These are phyloP conservation scores for Fragosphaeria purpurea DNA, from an alignment of 2,329 filamentous ascomycete genomes.

Conservation along the genomic window DNA sequence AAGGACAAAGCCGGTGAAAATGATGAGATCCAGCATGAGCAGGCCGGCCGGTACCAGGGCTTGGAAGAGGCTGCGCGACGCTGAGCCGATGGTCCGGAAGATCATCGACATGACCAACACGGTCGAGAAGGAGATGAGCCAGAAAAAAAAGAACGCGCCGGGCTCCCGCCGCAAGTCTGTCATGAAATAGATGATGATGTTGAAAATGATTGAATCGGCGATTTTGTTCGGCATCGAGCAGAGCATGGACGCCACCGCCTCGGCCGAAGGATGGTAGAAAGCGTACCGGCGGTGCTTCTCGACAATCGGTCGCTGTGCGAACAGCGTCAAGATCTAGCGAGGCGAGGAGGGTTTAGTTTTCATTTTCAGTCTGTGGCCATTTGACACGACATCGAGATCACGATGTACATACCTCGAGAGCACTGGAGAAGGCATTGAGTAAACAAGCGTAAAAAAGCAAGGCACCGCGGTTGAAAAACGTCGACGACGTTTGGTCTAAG, in stretches of 20 bases:
- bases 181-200: constrained; percentile 77
- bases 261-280: constrained; percentile 77
- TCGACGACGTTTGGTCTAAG: constrained; percentile 48
- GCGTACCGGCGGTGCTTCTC: constrained; percentile 82
- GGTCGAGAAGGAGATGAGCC: constrained; percentile 62
- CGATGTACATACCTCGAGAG: constrained; percentile 42
- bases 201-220: constrained; percentile 63
- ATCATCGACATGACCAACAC: constrained; percentile 76
- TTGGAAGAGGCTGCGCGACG: constrained; percentile 58
- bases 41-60: constrained; percentile 49
- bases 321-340: constrained; percentile 61
- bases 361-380: no score
- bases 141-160: constrained; percentile 74
- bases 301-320: constrained; percentile 79
- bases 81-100: constrained; percentile 69
- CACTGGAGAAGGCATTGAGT: constrained; percentile 73
- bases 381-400: no score
- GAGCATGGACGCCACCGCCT: constrained; percentile 76
- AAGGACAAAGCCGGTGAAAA: constrained; percentile 59
- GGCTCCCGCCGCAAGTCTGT: constrained; percentile 64
- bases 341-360: no score
- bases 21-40: constrained; percentile 55
- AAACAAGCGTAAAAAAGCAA: constrained; percentile 79
- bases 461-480: constrained; percentile 54
- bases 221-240: constrained; percentile 77